These are phyloP conservation scores for Ciborinia camelliae DNA, from an alignment of 2,329 filamentous ascomycete species.

Conservation along the genomic window DNA sequence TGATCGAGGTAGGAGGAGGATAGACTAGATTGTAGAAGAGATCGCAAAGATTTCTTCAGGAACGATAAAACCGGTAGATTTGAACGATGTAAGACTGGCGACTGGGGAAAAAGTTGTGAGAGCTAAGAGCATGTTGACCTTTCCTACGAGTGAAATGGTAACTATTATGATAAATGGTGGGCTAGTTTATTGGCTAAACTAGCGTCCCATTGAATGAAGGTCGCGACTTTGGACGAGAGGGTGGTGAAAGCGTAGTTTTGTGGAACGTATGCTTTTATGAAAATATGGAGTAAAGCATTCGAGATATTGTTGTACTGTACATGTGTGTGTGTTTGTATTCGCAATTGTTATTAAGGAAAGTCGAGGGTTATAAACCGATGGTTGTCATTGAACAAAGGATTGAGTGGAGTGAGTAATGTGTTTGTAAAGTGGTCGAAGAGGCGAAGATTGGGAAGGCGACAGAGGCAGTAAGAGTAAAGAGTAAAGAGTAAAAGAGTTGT, in stretches of 20 bases:
- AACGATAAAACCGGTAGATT: conserved; percentile 55
- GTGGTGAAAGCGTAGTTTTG: conserved; percentile 6
- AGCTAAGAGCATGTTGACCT: conserved; percentile 57
- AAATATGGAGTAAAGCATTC: conserved; percentile 2
- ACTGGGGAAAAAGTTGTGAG: conserved; percentile 52
- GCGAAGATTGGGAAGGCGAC: conserved; percentile 24
- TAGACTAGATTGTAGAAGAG: conserved; percentile 42
- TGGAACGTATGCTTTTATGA: conserved; percentile 5
- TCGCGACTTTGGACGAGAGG: conserved; percentile 20
- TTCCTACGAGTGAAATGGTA: conserved; percentile 37
- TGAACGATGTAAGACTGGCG: conserved; percentile 55
- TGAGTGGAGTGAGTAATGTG: conserved; percentile 33
- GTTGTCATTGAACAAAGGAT: conserved; percentile 26
- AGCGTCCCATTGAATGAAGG: conserved; percentile 33
- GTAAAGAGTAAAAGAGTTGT: too few relatives aligned
- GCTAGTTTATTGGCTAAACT: conserved; percentile 29
- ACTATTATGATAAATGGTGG: conserved; percentile 34
- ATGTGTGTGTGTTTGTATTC: not conserved
- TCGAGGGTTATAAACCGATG: conserved; percentile 26
- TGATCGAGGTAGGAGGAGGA: conserved; percentile 44
- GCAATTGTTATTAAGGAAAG: conserved; percentile 13
- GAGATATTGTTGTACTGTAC: not conserved
- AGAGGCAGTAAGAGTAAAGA: not conserved
- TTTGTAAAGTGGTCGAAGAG: conserved; percentile 19
- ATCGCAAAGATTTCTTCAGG: conserved; percentile 46